Evolutionary conservation across 2,329 filamentous ascomycete genomes (phyloP), one percentile per base, ranked within the genome.

Genomic region (Clarireedia paspali): DNA sequence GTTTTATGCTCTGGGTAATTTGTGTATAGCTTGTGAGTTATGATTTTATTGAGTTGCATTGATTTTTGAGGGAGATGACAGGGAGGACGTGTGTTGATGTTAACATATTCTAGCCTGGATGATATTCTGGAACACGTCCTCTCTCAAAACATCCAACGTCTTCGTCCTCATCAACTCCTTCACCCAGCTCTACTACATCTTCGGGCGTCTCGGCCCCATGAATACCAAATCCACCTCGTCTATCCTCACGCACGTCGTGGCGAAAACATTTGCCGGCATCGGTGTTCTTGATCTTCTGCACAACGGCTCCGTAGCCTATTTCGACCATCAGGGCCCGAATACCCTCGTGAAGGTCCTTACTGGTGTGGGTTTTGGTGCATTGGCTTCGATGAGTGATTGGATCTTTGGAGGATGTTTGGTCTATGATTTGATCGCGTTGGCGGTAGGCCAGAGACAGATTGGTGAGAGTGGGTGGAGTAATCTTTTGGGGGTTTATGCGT

Each of bases 261-360:
- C 77, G 10, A 83, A 82, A 66, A 81, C 79, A 0, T 83, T 82
- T 61, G 79, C 80, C 0, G 80, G 81, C 5, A 83, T 83, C 55
- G 80, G 80, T 5, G 75, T 83, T 2, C 70, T 84, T 4, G 81
- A 84, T 60, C 69, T 83, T 10, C 65, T 84, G 42, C 80, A 83
- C 70, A 84, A 83, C 62, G 76, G 76, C 2, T 74, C 74, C 0
- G 79, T 79, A 0, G 80, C 78, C 1, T 83, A 78, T 64, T 81
- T 75, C 66, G 72, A 75, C 36, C 73, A 76, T 50, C 68, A 76
- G 26, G 66, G 72, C 2, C 77, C 80, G 1, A 73, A 68, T 10
- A 70, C 68, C 2, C 57, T 71, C 0, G 71, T 83, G 49, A 80
- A 82, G 65, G 70, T 75, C 0, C 62, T 77, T 9, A 83, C 81